Base-by-base conservation (phyloP, 2,329 filamentous ascomycete genomes). In the Didymella glomerata region DNA sequence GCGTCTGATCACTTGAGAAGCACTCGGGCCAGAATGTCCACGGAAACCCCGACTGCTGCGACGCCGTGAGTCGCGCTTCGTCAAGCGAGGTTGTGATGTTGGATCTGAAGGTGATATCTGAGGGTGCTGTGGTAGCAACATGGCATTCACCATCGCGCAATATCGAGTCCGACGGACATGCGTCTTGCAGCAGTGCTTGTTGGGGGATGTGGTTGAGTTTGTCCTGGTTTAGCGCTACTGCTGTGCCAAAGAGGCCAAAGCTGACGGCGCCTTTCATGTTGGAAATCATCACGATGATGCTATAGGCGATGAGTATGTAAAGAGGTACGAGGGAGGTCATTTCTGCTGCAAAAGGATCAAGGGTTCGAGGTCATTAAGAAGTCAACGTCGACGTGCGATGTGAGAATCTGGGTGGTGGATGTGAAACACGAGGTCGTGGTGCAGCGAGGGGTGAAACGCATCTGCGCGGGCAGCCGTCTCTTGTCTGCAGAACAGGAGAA, bases 1-100 rank as follows among this genome's bases (percentile, higher is more conserved):
- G 42, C 14, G 57, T 66, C 20, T 71, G 55, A 10, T 71, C 67
- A 27, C 62, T 71, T 1, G 69, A 62, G 48, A 70, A 76, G 49
- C 74, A 76, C 53, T 75, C 66, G 0, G 74, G 74, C 68, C 68
- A 71, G 48, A 69, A 72, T 0, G 72, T 71, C 74, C 74, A 76
- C 2, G 71, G 73, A 38, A 73, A 74, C 42, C 72, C 50, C 8
- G 60, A 48, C 7, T 57, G 20, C 36, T 65, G 48, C 30, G 67
- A 61, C 8, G 70, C 71, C n/a, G 60, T 36, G 7, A 34, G 47
- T 13, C 68, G 65, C 16, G 71, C 61, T 28, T 74, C 68, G 28
- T 72, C 67, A 14, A 74, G 55, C 20, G 62, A 47, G 2, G 67
- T 64, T 3, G 70, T 61, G 8, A 59, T 57, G 47, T 75, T 75